Percentiles rank a stretch among this genome's conserved stretches.
Evolutionary conservation across 2,329 filamentous ascomycete species (phyloP).

Genomic region (Didymella keratinophila): DNA sequence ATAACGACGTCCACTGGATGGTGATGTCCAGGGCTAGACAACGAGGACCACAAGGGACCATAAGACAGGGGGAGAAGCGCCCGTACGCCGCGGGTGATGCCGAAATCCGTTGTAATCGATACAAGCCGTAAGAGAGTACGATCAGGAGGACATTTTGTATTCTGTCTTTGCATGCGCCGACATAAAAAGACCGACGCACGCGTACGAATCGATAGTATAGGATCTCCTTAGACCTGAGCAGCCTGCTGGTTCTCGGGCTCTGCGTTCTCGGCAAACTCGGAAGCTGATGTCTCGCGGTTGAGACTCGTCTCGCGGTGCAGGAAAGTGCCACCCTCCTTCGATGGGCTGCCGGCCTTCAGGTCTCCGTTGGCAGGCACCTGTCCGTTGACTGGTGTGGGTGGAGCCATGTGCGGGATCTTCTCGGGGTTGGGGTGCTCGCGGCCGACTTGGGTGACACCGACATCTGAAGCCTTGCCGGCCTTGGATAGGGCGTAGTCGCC

Average conservation of each 20-base stretch:
- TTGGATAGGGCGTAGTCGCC: slow-evolving; percentile 97
- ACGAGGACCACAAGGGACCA: not conserved
- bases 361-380: slow-evolving; percentile 38
- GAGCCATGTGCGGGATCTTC: slow-evolving; percentile 89
- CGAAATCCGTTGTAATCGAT: slow-evolving; percentile 10
- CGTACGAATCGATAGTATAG: not conserved
- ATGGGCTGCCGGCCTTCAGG: slow-evolving; percentile 72
- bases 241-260: slow-evolving; percentile 21
- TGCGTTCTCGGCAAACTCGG: slow-evolving; percentile 61
- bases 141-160: not conserved
- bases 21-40: not conserved
- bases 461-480: slow-evolving; percentile 93
- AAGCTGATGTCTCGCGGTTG: slow-evolving; percentile 76
- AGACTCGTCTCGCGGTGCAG: slow-evolving; percentile 83
- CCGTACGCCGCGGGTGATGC: slow-evolving; percentile 10
- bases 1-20: not conserved
- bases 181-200: not conserved
- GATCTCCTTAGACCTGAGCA: slow-evolving; percentile 10
- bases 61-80: not conserved
- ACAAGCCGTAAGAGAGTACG: slow-evolving; percentile 12
- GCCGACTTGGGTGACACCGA: slow-evolving; percentile 91
- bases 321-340: slow-evolving; percentile 85
- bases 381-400: slow-evolving; percentile 60
- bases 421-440: slow-evolving; percentile 94
- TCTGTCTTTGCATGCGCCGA: not conserved